phyloP scores from a whole-genome alignment of 495 filamentous ascomycete genomes.

The Lasiosphaeria ovina region DNA sequence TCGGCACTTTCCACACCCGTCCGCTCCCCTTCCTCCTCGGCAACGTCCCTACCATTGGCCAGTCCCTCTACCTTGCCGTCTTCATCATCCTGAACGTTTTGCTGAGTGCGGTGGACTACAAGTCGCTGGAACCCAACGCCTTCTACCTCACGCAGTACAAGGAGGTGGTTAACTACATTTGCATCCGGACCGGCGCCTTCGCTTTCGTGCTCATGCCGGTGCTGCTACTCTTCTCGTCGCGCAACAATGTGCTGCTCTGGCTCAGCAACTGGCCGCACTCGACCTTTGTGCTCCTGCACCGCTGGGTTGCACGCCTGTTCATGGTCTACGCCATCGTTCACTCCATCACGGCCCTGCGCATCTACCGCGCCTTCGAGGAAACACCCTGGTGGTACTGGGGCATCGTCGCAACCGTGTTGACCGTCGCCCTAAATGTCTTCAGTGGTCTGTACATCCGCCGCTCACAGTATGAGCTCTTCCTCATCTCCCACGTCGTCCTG shows the following conservation, averaged over 20 bases:
- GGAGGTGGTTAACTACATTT: slow-evolving; percentile 39
- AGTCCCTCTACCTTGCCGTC: slow-evolving; percentile 36
- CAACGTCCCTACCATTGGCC: slow-evolving; percentile 37
- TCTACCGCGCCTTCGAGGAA: slow-evolving; percentile 14
- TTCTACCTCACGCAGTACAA: slow-evolving; percentile 23
- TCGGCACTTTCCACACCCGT: slow-evolving; percentile 29
- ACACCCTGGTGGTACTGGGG: slow-evolving; percentile 42
- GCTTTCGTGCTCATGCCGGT: slow-evolving; percentile 35
- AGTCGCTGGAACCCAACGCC: slow-evolving; percentile 16
- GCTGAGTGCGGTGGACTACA: slow-evolving; percentile 36
- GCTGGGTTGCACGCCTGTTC: slow-evolving; percentile 44
- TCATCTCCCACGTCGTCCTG: slow-evolving; percentile 38
- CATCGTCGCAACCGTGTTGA: slow-evolving; percentile 33
- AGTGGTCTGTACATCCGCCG: slow-evolving; percentile 31
- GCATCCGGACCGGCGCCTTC: slow-evolving; percentile 38
- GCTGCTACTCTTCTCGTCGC: slow-evolving; percentile 34
- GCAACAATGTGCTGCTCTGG: slow-evolving; percentile 48
- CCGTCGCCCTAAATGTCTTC: slow-evolving; percentile 17
- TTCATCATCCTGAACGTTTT: slow-evolving; percentile 42
- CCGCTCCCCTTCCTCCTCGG: slow-evolving; percentile 29
- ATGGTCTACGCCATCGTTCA: slow-evolving; percentile 37
- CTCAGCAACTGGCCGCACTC: slow-evolving; percentile 45
- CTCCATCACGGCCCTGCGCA: slow-evolving; percentile 24
- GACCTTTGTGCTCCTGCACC: slow-evolving; percentile 45
- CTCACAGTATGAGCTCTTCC: slow-evolving; percentile 40